These are phyloP conservation scores for Scolecobasidium constrictum DNA, from an alignment of 2,329 filamentous ascomycete genomes.

Conservation along the genomic window DNA sequence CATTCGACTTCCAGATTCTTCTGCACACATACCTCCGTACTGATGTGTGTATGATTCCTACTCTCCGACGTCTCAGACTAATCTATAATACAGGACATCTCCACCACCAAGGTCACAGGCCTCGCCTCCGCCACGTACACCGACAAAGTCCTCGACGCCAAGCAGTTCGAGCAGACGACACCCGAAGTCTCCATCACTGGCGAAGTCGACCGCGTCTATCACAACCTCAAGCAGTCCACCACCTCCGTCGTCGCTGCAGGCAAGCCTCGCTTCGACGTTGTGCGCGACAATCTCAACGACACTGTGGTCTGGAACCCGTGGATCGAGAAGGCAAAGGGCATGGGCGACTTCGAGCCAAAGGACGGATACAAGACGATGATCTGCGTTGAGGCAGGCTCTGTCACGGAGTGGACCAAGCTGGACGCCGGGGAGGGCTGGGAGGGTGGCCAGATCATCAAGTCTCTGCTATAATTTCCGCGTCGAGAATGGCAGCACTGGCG, in stretches of 20 bases:
- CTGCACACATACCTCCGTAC: conserved; percentile 85
- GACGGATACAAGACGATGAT: conserved; percentile 90
- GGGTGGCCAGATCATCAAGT: conserved; percentile 48
- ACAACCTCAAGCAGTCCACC: conserved; percentile 48
- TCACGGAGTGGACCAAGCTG: conserved; percentile 70
- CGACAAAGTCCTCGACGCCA: conserved; percentile 68
- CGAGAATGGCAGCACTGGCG: too few species aligned
- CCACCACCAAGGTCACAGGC: conserved; percentile 58
- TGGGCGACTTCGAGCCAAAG: conserved; percentile 80
- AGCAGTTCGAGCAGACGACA: conserved; percentile 53
- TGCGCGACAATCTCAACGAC: conserved; percentile 75
- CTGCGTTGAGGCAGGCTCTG: conserved; percentile 83
- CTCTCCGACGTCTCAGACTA: too few species aligned
- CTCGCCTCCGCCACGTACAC: conserved; percentile 66
- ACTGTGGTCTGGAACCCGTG: conserved; percentile 98
- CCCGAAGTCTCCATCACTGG: conserved; percentile 56
- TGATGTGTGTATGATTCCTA: conserved; percentile 56
- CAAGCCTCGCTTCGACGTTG: conserved; percentile 57
- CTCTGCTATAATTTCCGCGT: conserved; percentile 24
- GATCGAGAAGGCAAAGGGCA: conserved; percentile 69
- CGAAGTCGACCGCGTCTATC: conserved; percentile 86
- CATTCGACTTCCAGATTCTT: conserved; percentile 86
- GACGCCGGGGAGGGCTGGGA: conserved; percentile 67
- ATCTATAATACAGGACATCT: conserved; percentile 60
- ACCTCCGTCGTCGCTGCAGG: conserved; percentile 54